These are phyloP conservation scores for Diplodia seriata DNA, from an alignment of 2,329 filamentous ascomycete genomes.

Conservation along the genomic window DNA sequence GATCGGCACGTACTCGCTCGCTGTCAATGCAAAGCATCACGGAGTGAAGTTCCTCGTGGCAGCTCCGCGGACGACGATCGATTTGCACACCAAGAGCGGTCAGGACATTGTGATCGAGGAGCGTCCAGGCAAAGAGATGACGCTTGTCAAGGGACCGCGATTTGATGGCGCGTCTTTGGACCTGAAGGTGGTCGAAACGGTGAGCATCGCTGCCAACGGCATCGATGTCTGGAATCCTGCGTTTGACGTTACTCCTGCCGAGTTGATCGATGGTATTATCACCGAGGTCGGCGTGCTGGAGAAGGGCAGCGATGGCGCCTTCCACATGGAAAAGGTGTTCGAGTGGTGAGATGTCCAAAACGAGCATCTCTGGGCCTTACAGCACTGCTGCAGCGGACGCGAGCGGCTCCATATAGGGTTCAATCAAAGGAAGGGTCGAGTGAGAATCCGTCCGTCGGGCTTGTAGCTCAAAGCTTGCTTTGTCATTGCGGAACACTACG, in stretches of 20 bases:
- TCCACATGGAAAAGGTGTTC: slow-evolving; percentile 62
- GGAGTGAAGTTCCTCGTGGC: slow-evolving; percentile 94
- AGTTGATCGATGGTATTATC: slow-evolving; percentile 90
- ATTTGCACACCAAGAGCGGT: slow-evolving; percentile 79
- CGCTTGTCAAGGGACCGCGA: slow-evolving; percentile 79
- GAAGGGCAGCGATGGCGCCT: slow-evolving; percentile 74
- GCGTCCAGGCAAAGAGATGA: slow-evolving; percentile 80
- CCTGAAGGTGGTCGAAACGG: slow-evolving; percentile 67
- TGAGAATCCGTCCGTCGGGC: neutral
- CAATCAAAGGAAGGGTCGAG: neutral
- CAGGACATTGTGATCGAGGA: slow-evolving; percentile 89
- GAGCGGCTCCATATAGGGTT: neutral
- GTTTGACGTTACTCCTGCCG: slow-evolving; percentile 91
- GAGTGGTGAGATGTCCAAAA: slow-evolving; percentile 37
- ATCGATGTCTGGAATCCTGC: slow-evolving; percentile 96
- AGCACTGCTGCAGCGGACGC: slow-evolving; percentile 32
- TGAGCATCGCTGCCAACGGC: slow-evolving; percentile 78
- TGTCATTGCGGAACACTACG: no score
- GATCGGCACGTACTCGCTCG: slow-evolving; percentile 92
- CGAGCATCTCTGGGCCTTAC: slow-evolving; percentile 40
- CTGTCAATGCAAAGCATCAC: slow-evolving; percentile 87
- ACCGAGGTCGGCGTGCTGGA: slow-evolving; percentile 89
- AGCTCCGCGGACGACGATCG: slow-evolving; percentile 92
- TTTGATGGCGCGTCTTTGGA: slow-evolving; percentile 70
- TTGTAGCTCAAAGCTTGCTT: neutral